A percentile compares a stretch with the other conserved stretches of the same genome.
Evolutionary conservation across 2,329 filamentous ascomycete species (phyloP).

Genomic region (Westerdykella ornata): DNA sequence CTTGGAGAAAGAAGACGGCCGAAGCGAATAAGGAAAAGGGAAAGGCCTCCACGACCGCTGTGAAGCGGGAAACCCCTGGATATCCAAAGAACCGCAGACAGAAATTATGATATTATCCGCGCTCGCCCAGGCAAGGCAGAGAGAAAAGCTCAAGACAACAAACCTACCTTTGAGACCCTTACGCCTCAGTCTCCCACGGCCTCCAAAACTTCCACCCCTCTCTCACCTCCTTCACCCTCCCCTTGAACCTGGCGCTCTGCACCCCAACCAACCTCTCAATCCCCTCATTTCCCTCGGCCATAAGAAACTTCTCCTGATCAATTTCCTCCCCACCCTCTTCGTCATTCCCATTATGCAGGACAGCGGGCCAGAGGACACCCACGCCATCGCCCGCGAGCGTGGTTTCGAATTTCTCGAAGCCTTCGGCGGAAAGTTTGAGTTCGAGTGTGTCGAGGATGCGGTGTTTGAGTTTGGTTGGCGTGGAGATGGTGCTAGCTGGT

Average conservation of each 20-base stretch:
- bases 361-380: slow-evolving; percentile 87
- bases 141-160: no score
- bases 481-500: slow-evolving; percentile 24
- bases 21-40: no score
- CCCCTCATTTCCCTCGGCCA: slow-evolving; percentile 73
- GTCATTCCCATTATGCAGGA: slow-evolving; percentile 75
- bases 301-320: slow-evolving; percentile 79
- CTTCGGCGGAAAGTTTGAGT: slow-evolving; percentile 49
- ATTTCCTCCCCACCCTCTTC: slow-evolving; percentile 87
- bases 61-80: no score
- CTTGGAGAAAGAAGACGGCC: no score
- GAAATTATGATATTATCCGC: no score
- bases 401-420: slow-evolving; percentile 79
- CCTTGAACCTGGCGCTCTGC: slow-evolving; percentile 17
- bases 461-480: slow-evolving; percentile 30
- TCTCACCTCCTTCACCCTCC: slow-evolving; percentile 25
- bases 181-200: slow-evolving; percentile 24
- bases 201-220: slow-evolving; percentile 40
- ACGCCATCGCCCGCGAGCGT: slow-evolving; percentile 90
- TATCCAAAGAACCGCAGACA: no score
- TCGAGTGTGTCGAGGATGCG: slow-evolving; percentile 55
- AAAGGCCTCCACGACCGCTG: no score
- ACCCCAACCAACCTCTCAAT: slow-evolving; percentile 86
- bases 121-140: no score
- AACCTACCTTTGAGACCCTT: no score